Evolutionary conservation across 1,284 basidiomycete species (phyloP), one percentile per base, ranked within the genome.

Genomic region (Psilocybe mexicana): DNA sequence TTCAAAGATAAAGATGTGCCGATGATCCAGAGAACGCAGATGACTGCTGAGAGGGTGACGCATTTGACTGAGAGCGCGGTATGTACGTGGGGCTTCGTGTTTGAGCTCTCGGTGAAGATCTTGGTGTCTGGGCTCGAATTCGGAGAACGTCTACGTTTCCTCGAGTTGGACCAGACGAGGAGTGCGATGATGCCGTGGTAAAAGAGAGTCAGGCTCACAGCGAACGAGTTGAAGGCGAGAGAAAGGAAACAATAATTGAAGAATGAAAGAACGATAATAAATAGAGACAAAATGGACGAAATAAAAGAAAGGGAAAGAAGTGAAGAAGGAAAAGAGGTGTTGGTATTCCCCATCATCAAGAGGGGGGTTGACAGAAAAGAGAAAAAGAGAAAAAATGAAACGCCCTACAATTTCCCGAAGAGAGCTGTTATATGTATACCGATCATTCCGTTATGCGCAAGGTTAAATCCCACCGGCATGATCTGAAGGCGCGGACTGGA

Each of bases 231-330:
- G 11, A 59, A 11, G 25, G 18, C 51, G 6, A 59, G 23, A 12
- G 49, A 30, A 6, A 51, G 33, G 28, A 26, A 30, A 12, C 47
- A 48, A 40, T 24, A 43, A 36, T 55, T 57, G 44, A 58, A 18
- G n/a, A 57, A 26, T 6, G 54, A 57, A 11, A 59, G 28, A 6
- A 25, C 26, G 30, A 59, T 47, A 40, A 58, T 58, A 45, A 44
- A 52, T 33, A 53, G 46, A 12, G 52, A 52, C 14, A 59, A 43
- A 47, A 56, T 30, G 24, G 55, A 43, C 14, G 54, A 61, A 35
- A 54, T 23, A 25, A 54, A 23, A 10, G 54, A 43, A 24, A 51
- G 46, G 42, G 44, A 11, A 18, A 36, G n/a, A 2, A 47, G 38
- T 24, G 36, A 43, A 26, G 25, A 24, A 24, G 25, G 26, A 40